Percentiles rank a stretch among this genome's conserved stretches.
Conservation (phyloP, 768 basidiomycete genomes). For the Amanita rimosa region DNA sequence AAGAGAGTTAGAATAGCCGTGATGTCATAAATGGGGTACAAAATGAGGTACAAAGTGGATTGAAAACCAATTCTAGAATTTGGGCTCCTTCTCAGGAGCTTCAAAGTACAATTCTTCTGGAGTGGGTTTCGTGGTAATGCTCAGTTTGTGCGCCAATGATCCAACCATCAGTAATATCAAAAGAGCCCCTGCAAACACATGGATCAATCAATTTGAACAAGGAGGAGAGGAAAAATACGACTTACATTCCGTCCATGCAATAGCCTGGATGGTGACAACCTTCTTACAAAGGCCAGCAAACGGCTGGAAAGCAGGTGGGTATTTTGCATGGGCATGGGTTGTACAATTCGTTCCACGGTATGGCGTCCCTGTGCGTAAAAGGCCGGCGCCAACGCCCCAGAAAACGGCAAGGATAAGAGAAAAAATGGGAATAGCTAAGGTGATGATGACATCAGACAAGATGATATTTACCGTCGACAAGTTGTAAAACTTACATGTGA, state of each 20-base stretch:
- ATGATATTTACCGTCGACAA: too few species aligned
- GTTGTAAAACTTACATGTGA: constrained; percentile 15
- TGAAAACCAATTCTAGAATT: background rate
- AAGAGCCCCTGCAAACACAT: constrained; percentile 13
- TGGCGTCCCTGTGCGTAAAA: constrained; percentile 16
- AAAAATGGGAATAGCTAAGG: constrained; percentile 15
- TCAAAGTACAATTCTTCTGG: constrained; percentile 16
- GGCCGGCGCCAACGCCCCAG: constrained; percentile 21
- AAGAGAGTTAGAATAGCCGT: background rate
- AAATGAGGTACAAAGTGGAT: too few species aligned
- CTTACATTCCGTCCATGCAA: constrained; percentile 21
- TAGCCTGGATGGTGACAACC: constrained; percentile 17
- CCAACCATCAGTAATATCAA: constrained; percentile 18
- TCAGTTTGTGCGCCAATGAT: constrained; percentile 17
- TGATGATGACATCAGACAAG: background rate
- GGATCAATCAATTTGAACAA: background rate
- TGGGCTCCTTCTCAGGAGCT: constrained; percentile 4
- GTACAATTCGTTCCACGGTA: constrained; percentile 16
- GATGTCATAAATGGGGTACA: background rate
- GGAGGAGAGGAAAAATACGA: background rate
- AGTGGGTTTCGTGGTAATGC: constrained; percentile 13
- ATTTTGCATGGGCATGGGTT: constrained; percentile 8
- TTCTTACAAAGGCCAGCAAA: constrained; percentile 15
- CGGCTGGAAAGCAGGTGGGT: constrained; percentile 15
- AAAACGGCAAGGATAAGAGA: constrained; percentile 20